Conservation (phyloP, 1,139 yeast genomes). For the Geotrichum bryndzae region DNA sequence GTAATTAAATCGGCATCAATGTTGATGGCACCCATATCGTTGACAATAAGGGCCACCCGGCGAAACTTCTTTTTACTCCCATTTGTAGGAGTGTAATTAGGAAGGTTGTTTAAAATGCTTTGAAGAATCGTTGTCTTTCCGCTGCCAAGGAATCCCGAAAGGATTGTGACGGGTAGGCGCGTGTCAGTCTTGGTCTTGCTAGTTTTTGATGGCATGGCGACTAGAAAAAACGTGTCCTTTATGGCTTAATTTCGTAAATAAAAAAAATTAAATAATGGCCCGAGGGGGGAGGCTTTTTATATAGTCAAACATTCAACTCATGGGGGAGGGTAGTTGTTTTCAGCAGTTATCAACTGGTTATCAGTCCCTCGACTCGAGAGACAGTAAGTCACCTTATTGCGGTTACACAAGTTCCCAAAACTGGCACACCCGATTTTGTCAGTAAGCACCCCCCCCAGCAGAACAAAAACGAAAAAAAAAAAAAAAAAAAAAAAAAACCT, state of each 20-base stretch:
- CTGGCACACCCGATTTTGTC: neutral
- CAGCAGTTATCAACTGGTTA: neutral
- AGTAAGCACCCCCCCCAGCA: no score
- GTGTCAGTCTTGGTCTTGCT: neutral
- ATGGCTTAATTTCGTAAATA: neutral
- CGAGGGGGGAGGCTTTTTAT: neutral
- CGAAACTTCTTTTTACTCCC: neutral
- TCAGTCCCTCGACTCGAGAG: neutral
- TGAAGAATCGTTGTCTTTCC: slow-evolving; percentile 46
- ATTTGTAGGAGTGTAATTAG: slow-evolving; percentile 26
- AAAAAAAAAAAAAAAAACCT: neutral
- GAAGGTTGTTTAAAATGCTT: slow-evolving; percentile 30
- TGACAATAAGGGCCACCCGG: slow-evolving; percentile 43
- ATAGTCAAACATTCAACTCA: neutral
- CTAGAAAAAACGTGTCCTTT: neutral
- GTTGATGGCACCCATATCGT: slow-evolving; percentile 38
- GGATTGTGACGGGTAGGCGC: slow-evolving; percentile 38
- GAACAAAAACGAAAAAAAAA: neutral
- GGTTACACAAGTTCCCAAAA: neutral
- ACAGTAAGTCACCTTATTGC: neutral
- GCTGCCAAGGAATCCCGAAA: slow-evolving; percentile 44
- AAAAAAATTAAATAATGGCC: no score
- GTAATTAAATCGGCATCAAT: slow-evolving; percentile 42
- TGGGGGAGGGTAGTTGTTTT: neutral
- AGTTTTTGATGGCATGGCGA: neutral